phyloP scores from a whole-genome alignment of 768 basidiomycete genomes.

The Candolleomyces aberdarensis region DNA sequence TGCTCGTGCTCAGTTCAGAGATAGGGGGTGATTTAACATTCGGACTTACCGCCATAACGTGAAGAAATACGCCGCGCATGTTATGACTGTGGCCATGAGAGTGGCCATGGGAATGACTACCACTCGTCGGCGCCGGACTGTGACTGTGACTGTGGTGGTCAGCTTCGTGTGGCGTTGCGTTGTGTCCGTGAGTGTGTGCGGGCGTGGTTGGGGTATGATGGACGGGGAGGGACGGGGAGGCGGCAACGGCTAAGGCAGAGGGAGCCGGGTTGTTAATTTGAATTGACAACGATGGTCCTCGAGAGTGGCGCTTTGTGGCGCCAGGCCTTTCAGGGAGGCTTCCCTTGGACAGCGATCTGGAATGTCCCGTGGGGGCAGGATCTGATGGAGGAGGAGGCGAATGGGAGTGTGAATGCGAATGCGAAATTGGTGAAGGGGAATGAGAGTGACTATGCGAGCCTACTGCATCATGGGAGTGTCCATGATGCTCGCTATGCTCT shows the following conservation, averaged over 20 bases:
- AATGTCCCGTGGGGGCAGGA: not conserved
- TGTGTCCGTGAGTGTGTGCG: slow-evolving; percentile 38
- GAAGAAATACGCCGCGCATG: slow-evolving; percentile 98
- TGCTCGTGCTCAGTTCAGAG: not conserved
- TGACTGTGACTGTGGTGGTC: slow-evolving; percentile 73
- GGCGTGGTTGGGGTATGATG: slow-evolving; percentile 45
- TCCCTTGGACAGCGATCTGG: slow-evolving; percentile 4
- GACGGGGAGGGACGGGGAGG: slow-evolving; percentile 3
- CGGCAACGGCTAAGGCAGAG: slow-evolving; percentile 21
- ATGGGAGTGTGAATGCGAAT: slow-evolving; percentile 24
- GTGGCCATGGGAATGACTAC: slow-evolving; percentile 41
- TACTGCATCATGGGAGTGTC: slow-evolving; percentile 10
- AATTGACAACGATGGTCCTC: slow-evolving; percentile 11
- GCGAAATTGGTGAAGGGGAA: slow-evolving; percentile 18
- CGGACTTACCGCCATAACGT: slow-evolving; percentile 84
- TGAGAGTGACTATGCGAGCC: slow-evolving; percentile 27
- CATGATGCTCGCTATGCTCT: not conserved
- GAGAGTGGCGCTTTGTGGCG: slow-evolving; percentile 5
- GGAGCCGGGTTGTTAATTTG: slow-evolving; percentile 21
- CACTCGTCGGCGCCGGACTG: slow-evolving; percentile 53
- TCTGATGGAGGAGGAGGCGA: slow-evolving; percentile 7
- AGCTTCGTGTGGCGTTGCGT: slow-evolving; percentile 24
- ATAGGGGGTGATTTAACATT: not conserved
- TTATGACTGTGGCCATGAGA: slow-evolving; percentile 90
- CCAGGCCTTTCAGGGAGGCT: not conserved